Evolutionary conservation across 257 asterid genomes (phyloP), one percentile per base, ranked within the genome.

Genomic region (Paraleonurus japonicus): DNA sequence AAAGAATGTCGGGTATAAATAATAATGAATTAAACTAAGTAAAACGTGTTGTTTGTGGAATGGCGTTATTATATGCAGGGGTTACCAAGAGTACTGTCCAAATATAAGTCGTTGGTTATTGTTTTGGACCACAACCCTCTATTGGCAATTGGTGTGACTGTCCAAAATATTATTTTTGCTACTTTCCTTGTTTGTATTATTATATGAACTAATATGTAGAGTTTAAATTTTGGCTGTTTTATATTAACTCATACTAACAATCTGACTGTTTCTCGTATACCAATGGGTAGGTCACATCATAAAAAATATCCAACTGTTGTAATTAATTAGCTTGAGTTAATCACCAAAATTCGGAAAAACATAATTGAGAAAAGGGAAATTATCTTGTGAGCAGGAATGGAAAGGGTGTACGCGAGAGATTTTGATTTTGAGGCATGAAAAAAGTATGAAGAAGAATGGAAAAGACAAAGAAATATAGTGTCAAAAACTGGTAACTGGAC

Each of bases 401-500:
- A n/a, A n/a, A n/a, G n/a, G n/a, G n/a, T n/a, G n/a, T n/a, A n/a
- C n/a, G n/a, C n/a, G n/a, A n/a, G n/a, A n/a, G 11, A 33, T 35
- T 1, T 55, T 73, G 69, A 17, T 30, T 30, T 30, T 11, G 3
- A 48, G 35, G 59, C 12, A 35, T 22, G 58, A 57, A 26, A 61
- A n/a, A 23, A 51, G 61, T 9, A 71, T 39, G 28, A 62, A 35
- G 74, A 17, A 30, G 41, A 73, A 35, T 37, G 55, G 75, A 61
- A 70, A 69, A 22, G 74, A 74, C 79, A 76, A 66, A 71, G 69
- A 17, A 43, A 23, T 65, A 79, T 59, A 20, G 65, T 37, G 73
- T 65, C 67, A 48, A 70, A 62, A 73, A 12, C 1, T 64, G 39
- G 81, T 50, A 73, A 12, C 1, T 64, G 39, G 81, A 79, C 87